Evolutionary conservation across 768 basidiomycete genomes (phyloP), one percentile per base, ranked within the genome.

Genomic region (Amanita rubescens): DNA sequence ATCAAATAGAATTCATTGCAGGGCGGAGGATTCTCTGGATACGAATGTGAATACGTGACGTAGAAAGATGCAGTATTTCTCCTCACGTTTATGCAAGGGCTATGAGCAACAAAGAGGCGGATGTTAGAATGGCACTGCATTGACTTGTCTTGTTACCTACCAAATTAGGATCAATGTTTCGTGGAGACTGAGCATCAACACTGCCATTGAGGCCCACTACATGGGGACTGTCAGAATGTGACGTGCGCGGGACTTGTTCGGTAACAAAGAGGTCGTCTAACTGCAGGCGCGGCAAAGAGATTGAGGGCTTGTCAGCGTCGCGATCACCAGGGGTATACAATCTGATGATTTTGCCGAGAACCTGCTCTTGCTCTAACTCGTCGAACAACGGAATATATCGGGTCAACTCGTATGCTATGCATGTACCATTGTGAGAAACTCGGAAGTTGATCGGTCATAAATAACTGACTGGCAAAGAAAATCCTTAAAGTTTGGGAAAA

Each of bases 1-100:
- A 90, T 87, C 60, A 90, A 69, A 67, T 91, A 91, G 63, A 82
- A 79, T 68, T 90, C 87, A 60, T 90, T 91, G 72, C 89, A 90
- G 15, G 89, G 89, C 12, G 89, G 88, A 32, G 89, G 89, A 55
- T 76, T 80, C 69, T 90, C 89, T 90, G 65, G 44, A 51, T 42
- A 34, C 52, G 42, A 24, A 15, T 11, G 12, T 34, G 50, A 44
- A 34, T 14, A 37, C 25, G 4, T 17, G 37, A 34, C 19, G 5
- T 19, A n/a, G 53, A 17, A 54, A 32, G 42, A 43, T 55, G 45
- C 37, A 27, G n/a, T 49, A 25, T 44, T 9, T n/a, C n/a, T n/a
- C 73, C 84, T 55, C 64, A 86, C 87, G 86, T 73, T 87, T 87
- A 62, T 89, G 87, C 53, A 89, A 71, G 32, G 86, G 86, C 87